Conservation (phyloP, 1,139 yeast species). For the Pichia sp. region DNA sequence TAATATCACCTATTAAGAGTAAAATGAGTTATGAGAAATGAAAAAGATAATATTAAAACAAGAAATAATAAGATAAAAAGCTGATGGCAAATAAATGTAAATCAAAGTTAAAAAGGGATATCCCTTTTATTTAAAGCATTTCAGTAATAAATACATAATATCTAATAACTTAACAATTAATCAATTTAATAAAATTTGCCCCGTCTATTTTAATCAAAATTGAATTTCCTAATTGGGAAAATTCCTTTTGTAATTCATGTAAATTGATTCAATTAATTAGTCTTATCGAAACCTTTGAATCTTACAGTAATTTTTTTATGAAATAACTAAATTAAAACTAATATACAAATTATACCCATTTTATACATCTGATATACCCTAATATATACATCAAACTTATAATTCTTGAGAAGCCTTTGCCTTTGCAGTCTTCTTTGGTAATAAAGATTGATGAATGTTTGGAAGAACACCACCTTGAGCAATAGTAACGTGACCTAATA, state of each 20-base stretch:
- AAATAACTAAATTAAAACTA: constrained; percentile 11
- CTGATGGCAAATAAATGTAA: background rate
- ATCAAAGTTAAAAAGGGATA: too few relatives aligned
- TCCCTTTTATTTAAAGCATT: too few relatives aligned
- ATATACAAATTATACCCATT: constrained; percentile 15
- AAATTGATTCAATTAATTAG: background rate
- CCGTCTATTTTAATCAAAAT: too few relatives aligned
- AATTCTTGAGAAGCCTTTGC: constrained; percentile 83
- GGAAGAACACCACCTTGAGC: constrained; percentile 99
- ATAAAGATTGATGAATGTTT: constrained; percentile 91
- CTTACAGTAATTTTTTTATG: background rate
- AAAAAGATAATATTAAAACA: background rate
- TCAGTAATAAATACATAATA: too few relatives aligned
- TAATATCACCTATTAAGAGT: background rate
- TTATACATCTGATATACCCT: constrained; percentile 7
- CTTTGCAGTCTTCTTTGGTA: constrained; percentile 88
- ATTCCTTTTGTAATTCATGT: too few relatives aligned
- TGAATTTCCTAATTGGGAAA: background rate
- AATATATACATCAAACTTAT: constrained; percentile 33
- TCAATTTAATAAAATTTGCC: too few relatives aligned
- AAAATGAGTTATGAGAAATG: background rate
- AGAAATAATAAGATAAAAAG: background rate
- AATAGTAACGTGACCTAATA: constrained; percentile 96
- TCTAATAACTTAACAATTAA: too few relatives aligned
- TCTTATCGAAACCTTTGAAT: background rate